Base-by-base conservation (phyloP, 2,329 filamentous ascomycete genomes). In the Pezicula rhizophila region DNA sequence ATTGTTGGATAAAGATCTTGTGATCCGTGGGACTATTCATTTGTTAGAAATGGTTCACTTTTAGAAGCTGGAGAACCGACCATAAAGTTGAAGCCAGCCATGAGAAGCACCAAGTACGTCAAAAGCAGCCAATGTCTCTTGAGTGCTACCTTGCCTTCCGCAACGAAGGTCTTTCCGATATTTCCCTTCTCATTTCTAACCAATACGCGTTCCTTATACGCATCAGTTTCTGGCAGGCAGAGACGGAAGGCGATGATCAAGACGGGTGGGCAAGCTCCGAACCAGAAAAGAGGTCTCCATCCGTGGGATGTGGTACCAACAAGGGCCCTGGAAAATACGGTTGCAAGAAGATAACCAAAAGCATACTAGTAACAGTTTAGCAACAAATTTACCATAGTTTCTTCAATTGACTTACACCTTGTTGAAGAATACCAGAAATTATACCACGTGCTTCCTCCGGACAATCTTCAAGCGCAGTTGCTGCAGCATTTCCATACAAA, bases 81-180 rank as follows among this genome's bases (percentile, higher is more conserved):
- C 86, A 93, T 90, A 64, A 93, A 95, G 69, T 95, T 95, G 73
- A 95, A 93, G 4, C 89, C 89, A 2, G 88, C 85, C 88, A 95
- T 95, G 35, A 95, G 73, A 17, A 95, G 72, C 6, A 95, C 87
- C 49, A 95, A 74, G 68, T 96, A 96, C 33, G 82, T 71, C 48
- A 96, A 73, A 2, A 95, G 68, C 12, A 89, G 55, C 90, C 90
- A 95, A 67, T 95, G 88, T 10, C 80, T 78, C 66, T 80, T 84
- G 26, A 95, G 62, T 0, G 89, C 89, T 0, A 91, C 79, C 59
- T 87, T 87, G 52, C 87, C 89, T 68, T 95, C 89, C 1, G 76
- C 69, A 23, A 92, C 47, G 64, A 95, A 93, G 0, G 84, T 81
- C 41, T 76, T 75, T 8, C 80, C 79, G 12, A 85, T 75, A 56